phyloP scores from a whole-genome alignment of 257 asterid genomes.

The Eucommia ulmoides region DNA sequence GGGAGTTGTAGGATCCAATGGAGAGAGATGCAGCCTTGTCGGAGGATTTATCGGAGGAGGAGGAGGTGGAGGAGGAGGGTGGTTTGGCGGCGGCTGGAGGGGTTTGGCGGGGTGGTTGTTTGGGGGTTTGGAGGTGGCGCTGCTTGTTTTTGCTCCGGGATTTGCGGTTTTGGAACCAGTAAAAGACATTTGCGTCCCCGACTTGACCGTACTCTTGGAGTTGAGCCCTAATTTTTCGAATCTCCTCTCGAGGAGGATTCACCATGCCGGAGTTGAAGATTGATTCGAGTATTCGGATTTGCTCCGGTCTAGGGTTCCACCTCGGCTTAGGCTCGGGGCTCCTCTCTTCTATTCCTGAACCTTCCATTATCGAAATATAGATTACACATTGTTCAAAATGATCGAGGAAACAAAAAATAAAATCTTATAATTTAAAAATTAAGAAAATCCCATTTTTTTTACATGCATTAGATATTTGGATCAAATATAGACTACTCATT shows the following conservation, averaged over 20 bases:
- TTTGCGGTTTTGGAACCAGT: slow-evolving; percentile 96
- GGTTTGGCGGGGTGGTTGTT: slow-evolving; percentile 14
- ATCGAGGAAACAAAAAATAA: neutral
- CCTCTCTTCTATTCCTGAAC: slow-evolving; percentile 50
- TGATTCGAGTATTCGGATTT: slow-evolving; percentile 70
- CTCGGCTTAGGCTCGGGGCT: slow-evolving; percentile 93
- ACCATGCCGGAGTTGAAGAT: slow-evolving; percentile 96
- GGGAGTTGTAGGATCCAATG: slow-evolving; percentile 27
- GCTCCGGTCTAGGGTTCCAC: slow-evolving; percentile 96
- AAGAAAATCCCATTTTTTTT: neutral
- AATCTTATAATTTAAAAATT: neutral
- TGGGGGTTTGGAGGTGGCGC: slow-evolving; percentile 41
- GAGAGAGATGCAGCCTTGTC: slow-evolving; percentile 30
- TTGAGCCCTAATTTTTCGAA: slow-evolving; percentile 70
- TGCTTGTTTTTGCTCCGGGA: slow-evolving; percentile 90
- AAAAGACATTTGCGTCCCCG: slow-evolving; percentile 93
- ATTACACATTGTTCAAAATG: too few species aligned
- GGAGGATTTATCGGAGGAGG: slow-evolving; percentile 54
- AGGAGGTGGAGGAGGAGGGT: slow-evolving; percentile 14
- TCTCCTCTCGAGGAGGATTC: slow-evolving; percentile 91
- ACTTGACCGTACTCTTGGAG: slow-evolving; percentile 86
- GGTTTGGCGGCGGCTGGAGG: slow-evolving; percentile 9
- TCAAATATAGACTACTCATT: too few species aligned
- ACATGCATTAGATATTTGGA: neutral
- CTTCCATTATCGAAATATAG: too few species aligned